Evolutionary conservation across 192 early-diverging fungal genomes (phyloP).

Genomic region (Linderina pennispora): DNA sequence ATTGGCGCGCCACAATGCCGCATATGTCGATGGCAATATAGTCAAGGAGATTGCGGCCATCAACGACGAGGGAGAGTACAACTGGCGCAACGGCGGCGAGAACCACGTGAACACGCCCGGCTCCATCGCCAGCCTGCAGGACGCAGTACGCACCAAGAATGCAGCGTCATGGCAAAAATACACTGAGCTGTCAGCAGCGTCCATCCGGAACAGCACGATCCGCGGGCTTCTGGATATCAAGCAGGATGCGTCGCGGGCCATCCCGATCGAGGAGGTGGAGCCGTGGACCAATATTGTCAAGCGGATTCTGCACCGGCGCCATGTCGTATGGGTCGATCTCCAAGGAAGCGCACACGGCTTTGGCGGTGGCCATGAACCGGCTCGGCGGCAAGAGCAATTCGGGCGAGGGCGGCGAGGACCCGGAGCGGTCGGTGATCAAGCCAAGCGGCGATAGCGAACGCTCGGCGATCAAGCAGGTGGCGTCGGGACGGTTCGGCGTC

Average conservation of each 20-base stretch:
- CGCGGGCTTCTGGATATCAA: slow-evolving; percentile 88
- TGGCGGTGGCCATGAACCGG: slow-evolving; percentile 93
- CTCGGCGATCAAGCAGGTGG: slow-evolving; percentile 98
- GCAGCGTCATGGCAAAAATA: slow-evolving; percentile 80
- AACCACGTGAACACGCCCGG: slow-evolving; percentile 87
- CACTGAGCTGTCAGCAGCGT: slow-evolving; percentile 67
- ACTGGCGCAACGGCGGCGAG: slow-evolving; percentile 93
- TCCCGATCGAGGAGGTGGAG: slow-evolving; percentile 94
- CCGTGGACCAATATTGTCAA: slow-evolving; percentile 94
- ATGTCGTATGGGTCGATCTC: slow-evolving; percentile 99
- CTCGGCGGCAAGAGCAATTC: slow-evolving; percentile 98
- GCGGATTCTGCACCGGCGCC: slow-evolving; percentile 95
- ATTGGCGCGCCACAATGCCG: slow-evolving; percentile 75
- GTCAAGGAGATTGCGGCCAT: slow-evolving; percentile 61
- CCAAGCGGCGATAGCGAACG: slow-evolving; percentile 76
- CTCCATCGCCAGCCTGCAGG: slow-evolving; percentile 85
- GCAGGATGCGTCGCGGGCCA: slow-evolving; percentile 46
- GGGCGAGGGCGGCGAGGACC: slow-evolving; percentile 97
- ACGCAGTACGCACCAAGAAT: slow-evolving; percentile 93
- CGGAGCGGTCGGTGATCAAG: slow-evolving; percentile 63
- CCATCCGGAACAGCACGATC: slow-evolving; percentile 87
- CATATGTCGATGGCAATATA: slow-evolving; percentile 60
- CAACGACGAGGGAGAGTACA: slow-evolving; percentile 94
- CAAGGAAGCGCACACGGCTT: slow-evolving; percentile 83
- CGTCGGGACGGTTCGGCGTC: slow-evolving; percentile 96